Evolutionary conservation across 139 green algal genomes (phyloP).

Genomic region (Zygnema circumcarinatum): DNA sequence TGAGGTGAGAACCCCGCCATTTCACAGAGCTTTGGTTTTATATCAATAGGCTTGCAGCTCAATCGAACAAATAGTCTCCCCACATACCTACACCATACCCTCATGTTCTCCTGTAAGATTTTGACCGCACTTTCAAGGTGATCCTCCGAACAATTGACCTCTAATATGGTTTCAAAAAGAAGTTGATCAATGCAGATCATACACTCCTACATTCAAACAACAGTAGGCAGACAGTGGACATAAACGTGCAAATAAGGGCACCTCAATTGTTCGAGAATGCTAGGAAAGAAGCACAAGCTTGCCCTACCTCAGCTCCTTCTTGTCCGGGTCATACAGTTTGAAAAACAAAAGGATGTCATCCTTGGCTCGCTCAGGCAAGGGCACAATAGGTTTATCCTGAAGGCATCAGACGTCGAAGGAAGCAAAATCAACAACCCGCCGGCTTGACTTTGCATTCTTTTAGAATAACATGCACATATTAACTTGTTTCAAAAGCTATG

Average conservation of each 20-base stretch:
- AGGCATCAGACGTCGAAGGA: background rate
- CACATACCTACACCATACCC: slow-evolving; percentile 62
- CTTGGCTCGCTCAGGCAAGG: slow-evolving; percentile 52
- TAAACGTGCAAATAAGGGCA: too few species aligned
- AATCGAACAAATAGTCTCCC: slow-evolving; percentile 62
- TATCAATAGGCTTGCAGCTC: slow-evolving; percentile 48
- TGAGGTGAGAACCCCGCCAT: slow-evolving; percentile 61
- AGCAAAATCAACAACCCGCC: background rate
- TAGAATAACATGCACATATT: too few species aligned
- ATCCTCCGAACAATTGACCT: too few species aligned
- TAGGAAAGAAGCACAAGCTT: too few species aligned
- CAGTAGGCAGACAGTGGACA: too few species aligned
- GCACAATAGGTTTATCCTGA: slow-evolving; percentile 7
- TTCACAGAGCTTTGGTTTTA: slow-evolving; percentile 61
- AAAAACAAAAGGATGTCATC: slow-evolving; percentile 85
- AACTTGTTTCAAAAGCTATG: too few species aligned
- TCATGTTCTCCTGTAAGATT: background rate
- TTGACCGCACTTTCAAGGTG: too few species aligned
- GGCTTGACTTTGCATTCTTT: too few species aligned
- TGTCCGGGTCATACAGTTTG: slow-evolving; percentile 84
- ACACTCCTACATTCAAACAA: too few species aligned
- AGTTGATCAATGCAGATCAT: too few species aligned
- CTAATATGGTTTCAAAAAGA: too few species aligned
- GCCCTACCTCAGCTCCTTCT: slow-evolving; percentile 48
- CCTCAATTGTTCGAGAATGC: too few species aligned